Base-by-base conservation (phyloP, 2,329 filamentous ascomycete species). In the Ceratocystis destructans region DNA sequence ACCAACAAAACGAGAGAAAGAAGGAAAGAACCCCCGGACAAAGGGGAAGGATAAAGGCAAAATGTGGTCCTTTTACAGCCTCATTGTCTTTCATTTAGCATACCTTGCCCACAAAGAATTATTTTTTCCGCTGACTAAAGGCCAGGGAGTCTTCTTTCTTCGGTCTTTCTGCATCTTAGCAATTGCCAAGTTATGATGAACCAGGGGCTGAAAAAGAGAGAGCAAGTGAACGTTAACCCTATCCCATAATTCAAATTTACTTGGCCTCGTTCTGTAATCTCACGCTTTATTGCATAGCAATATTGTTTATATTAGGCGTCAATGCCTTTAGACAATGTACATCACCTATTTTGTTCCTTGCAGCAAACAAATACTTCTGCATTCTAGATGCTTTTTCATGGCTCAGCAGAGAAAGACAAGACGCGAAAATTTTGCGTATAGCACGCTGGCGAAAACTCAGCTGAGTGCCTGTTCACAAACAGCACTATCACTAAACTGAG, bases 21-120 rank as follows among this genome's bases (percentile, higher is more conserved):
- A 12, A 66, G n/a, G 20, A 55, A 66, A 48, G 44, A 31, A 65
- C 28, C 33, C 53, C 48, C 41, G 12, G 61, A 37, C 17, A 64
- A 65, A 62, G 20, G 33, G 33, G 50, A 17, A 31, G 20, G 61
- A 62, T 31, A 12, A 45, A 25, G 44, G 44, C 31, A 20, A 31
- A 59, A 59, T 59, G 55, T 59, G 55, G 55, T 10, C 28, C 55
- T 17, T 31, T 17, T 57, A 33, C 15, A 53, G n/a, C 22, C 15
- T 22, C 46, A 50, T 50, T 50, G 46, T 50, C 46, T 50, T 22
- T 22, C 22, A 8, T 50, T 22, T 22, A 12, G 15, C 3, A 22
- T 50, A 22, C 37, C 37, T 41, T 41, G 37, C 8, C 12, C 8
- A 41, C 37, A 41, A 41, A 50, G 46, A 48, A 6, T 20, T 48